phyloP scores from a whole-genome alignment of 106 monocot genomes.

The Agapanthus africanus region DNA sequence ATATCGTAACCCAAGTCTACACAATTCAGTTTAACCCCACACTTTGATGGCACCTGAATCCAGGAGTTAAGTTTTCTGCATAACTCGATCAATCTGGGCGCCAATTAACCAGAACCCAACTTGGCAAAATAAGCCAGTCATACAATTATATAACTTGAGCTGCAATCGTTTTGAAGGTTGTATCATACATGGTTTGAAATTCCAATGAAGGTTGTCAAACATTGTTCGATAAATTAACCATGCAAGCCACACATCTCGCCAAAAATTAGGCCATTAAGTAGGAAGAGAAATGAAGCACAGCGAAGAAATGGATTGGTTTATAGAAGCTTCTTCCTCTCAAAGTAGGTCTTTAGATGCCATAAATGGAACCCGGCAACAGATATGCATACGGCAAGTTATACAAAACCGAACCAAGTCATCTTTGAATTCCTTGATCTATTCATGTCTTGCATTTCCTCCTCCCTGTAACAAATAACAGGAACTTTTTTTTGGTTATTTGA shows the following conservation, averaged over 20 bases:
- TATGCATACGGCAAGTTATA: slow-evolving; percentile 53
- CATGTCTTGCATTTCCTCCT: slow-evolving; percentile 75
- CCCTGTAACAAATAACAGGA: too few relatives aligned
- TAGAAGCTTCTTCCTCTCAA: slow-evolving; percentile 76
- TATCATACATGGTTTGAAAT: neutral
- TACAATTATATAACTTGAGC: neutral
- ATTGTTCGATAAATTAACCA: neutral
- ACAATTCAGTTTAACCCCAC: too few relatives aligned
- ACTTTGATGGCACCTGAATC: neutral
- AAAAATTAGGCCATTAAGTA: neutral
- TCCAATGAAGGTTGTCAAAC: neutral
- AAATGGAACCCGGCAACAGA: slow-evolving; percentile 60
- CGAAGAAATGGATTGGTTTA: slow-evolving; percentile 10
- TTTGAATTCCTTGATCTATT: slow-evolving; percentile 50
- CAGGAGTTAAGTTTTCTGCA: too few relatives aligned
- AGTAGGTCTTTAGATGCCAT: slow-evolving; percentile 70
- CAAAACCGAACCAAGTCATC: slow-evolving; percentile 63
- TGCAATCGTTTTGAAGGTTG: neutral
- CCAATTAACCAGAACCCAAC: neutral
- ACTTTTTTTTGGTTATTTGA: too few relatives aligned
- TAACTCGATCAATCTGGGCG: too few relatives aligned
- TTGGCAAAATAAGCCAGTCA: neutral
- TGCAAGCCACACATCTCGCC: neutral
- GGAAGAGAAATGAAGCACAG: neutral
- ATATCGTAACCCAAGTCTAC: too few relatives aligned